Conservation (phyloP, 805 yeast genomes). For the Isabelozyma gotoi region DNA sequence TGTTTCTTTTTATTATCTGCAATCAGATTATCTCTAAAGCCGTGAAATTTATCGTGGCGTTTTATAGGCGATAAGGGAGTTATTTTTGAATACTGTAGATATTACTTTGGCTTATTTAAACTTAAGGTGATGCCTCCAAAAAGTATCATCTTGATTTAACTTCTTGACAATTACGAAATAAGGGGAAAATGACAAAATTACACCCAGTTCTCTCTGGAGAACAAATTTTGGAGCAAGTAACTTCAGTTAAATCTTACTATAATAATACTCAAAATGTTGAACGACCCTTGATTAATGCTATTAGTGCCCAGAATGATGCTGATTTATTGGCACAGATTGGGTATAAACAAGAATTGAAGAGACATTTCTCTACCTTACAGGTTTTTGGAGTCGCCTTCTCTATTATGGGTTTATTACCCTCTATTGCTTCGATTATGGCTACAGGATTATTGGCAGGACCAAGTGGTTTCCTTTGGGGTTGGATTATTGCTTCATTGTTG, state of each 20-base stretch:
- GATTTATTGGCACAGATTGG: slow-evolving; percentile 33
- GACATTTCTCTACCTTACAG: slow-evolving; percentile 27
- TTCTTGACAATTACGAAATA: no score
- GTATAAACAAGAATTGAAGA: slow-evolving; percentile 29
- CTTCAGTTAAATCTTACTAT: slow-evolving; percentile 20
- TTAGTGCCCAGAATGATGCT: slow-evolving; percentile 18
- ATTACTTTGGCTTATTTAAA: no score
- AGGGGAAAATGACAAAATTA: slow-evolving; percentile 8
- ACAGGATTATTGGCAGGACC: slow-evolving; percentile 28
- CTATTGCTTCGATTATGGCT: slow-evolving; percentile 24
- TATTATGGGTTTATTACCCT: slow-evolving; percentile 34
- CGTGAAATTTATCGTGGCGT: no score
- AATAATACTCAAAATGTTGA: slow-evolving; percentile 31
- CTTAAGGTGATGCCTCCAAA: no score
- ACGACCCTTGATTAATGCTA: slow-evolving; percentile 21
- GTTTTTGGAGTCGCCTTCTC: slow-evolving; percentile 35
- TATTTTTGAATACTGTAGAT: no score
- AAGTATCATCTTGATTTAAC: no score
- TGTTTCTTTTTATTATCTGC: no score
- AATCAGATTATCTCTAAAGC: no score
- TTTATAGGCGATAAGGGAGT: no score
- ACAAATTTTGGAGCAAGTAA: slow-evolving; percentile 24
- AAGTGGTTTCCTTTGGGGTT: slow-evolving; percentile 31
- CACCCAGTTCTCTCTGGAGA: slow-evolving; percentile 16
- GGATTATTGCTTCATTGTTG: slow-evolving; percentile 25